Conservation (phyloP, 1,139 yeast genomes). For the Kurtzmaniella quercitrusa region DNA sequence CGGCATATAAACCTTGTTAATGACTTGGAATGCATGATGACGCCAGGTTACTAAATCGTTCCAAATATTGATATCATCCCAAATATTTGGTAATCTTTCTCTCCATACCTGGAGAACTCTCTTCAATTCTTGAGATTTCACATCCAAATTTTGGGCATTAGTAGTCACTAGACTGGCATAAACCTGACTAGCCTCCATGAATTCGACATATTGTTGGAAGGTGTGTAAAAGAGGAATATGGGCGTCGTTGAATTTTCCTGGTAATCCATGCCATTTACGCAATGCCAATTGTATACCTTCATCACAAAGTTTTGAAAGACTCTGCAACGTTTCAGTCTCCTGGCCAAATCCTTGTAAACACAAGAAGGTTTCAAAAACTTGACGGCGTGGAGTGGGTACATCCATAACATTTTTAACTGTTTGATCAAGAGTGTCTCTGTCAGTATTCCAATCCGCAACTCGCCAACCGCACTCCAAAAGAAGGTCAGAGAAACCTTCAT, state of each 20-base stretch:
- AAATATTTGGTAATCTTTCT: constrained; percentile 88
- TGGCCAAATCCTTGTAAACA: constrained; percentile 92
- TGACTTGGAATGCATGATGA: constrained; percentile 96
- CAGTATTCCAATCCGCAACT: constrained; percentile 97
- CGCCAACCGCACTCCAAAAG: constrained; percentile 98
- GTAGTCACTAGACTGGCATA: constrained; percentile 87
- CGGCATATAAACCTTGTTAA: constrained; percentile 91
- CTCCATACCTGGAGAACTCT: constrained; percentile 97
- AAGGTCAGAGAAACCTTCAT: constrained; percentile 94
- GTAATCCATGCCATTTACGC: constrained; percentile 91
- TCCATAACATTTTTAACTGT: constrained; percentile 96
- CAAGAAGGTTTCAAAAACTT: constrained; percentile 89
- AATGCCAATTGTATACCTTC: constrained; percentile 94
- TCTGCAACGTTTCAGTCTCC: constrained; percentile 76
- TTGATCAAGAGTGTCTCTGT: constrained; percentile 89
- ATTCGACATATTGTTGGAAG: constrained; percentile 96
- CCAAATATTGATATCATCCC: constrained; percentile 99
- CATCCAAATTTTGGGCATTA: constrained; percentile 86
- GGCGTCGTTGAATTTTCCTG: constrained; percentile 73
- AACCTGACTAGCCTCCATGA: constrained; percentile 95
- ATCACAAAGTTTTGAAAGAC: constrained; percentile 81
- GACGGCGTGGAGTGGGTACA: constrained; percentile 96
- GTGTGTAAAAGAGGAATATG: constrained; percentile 89
- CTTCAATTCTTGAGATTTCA: constrained; percentile 89
- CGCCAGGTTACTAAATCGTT: constrained; percentile 98